Conservation (phyloP, 768 basidiomycete genomes). For the Lanmaoa rubissima region DNA sequence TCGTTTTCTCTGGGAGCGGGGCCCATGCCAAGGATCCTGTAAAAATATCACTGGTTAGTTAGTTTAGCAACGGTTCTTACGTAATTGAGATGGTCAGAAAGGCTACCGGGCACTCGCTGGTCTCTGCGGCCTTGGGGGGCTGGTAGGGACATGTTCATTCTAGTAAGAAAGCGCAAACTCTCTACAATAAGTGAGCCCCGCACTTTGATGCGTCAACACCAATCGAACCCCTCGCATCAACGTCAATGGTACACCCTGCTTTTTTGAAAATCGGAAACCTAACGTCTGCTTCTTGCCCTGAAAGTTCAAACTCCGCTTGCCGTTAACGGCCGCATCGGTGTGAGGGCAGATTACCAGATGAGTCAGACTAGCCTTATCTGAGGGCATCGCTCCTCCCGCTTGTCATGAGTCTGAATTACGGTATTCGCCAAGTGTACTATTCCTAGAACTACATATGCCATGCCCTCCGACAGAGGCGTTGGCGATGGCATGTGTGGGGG, state of each 20-base stretch:
- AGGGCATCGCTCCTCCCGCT: too few relatives aligned
- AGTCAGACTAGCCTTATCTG: background rate
- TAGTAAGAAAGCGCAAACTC: background rate
- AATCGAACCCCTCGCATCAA: conserved; percentile 20
- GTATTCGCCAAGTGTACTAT: background rate
- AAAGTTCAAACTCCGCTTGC: conserved; percentile 20
- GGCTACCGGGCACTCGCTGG: too few relatives aligned
- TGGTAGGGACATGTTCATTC: background rate
- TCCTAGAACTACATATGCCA: background rate
- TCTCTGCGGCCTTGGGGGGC: too few relatives aligned
- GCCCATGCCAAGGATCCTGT: background rate
- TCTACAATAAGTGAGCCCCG: conserved; percentile 17
- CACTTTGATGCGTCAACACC: conserved; percentile 21
- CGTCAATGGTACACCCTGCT: background rate
- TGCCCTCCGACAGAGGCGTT: background rate
- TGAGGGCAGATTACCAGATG: background rate
- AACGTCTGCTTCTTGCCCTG: conserved; percentile 30
- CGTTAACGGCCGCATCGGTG: conserved; percentile 2
- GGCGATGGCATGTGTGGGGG: background rate
- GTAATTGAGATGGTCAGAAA: conserved; percentile 8
- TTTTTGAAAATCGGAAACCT: conserved; percentile 35
- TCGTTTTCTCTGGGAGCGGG: background rate
- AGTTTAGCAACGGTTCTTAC: conserved; percentile 8
- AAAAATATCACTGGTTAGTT: background rate
- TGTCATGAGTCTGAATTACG: too few relatives aligned